Percentiles rank a stretch among this genome's conserved stretches.
phyloP scores from a whole-genome alignment of 1,139 yeast genomes.

The Kluyveromyces sp. region DNA sequence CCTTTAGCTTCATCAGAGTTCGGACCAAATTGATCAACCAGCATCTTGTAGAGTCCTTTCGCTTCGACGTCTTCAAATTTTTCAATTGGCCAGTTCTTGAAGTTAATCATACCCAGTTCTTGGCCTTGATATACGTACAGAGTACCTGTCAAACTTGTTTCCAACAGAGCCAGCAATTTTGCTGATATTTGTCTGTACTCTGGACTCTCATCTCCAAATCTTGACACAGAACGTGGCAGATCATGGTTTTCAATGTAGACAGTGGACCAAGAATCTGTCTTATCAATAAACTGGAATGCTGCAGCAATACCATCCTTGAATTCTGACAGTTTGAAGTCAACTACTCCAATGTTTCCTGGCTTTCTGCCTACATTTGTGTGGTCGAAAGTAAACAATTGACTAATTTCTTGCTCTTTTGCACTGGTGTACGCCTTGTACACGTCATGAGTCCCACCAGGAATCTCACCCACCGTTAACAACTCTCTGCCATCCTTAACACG shows the following conservation, averaged over 20 bases:
- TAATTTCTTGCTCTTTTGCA: slow-evolving; percentile 44
- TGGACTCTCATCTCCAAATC: slow-evolving; percentile 43
- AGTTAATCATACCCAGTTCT: slow-evolving; percentile 51
- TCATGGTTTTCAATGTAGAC: slow-evolving; percentile 54
- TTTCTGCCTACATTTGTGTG: slow-evolving; percentile 40
- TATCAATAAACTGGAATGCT: slow-evolving; percentile 37
- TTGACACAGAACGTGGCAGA: slow-evolving; percentile 46
- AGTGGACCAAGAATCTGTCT: slow-evolving; percentile 54
- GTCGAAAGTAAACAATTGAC: slow-evolving; percentile 47
- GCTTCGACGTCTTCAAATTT: slow-evolving; percentile 49
- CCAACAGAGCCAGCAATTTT: slow-evolving; percentile 43
- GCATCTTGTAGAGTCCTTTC: slow-evolving; percentile 38
- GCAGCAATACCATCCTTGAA: slow-evolving; percentile 39
- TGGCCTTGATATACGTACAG: slow-evolving; percentile 55
- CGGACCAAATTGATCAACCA: slow-evolving; percentile 33
- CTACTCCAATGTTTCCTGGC: slow-evolving; percentile 35
- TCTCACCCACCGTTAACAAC: slow-evolving; percentile 53
- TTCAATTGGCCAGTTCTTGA: slow-evolving; percentile 42
- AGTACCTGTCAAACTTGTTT: slow-evolving; percentile 47
- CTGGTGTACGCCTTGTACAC: slow-evolving; percentile 43
- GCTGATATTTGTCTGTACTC: slow-evolving; percentile 37
- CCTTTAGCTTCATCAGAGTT: slow-evolving; percentile 31
- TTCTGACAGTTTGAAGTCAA: slow-evolving; percentile 35
- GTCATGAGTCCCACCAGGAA: slow-evolving; percentile 40
- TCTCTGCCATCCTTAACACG: slow-evolving; percentile 44